These are phyloP conservation scores for Discostella stelligeroides DNA, from an alignment of 108 stramenopile genomes.

Conservation along the genomic window DNA sequence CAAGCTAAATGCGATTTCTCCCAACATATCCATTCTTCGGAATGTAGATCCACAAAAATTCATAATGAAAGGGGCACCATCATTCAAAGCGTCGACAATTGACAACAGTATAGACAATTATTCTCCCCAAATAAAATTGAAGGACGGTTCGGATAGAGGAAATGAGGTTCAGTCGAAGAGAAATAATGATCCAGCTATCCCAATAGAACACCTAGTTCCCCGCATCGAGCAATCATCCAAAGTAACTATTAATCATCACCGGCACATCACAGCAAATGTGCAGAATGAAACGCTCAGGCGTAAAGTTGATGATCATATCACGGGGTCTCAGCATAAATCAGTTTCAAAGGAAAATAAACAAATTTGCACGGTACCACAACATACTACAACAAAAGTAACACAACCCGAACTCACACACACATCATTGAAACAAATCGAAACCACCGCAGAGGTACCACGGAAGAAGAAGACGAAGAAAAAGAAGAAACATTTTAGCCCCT, in stretches of 20 bases:
- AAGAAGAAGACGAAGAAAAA: slow-evolving; percentile 35
- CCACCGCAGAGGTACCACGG: background rate
- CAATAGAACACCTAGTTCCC: too few species aligned
- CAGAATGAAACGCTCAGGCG: too few species aligned
- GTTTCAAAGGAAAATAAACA: background rate
- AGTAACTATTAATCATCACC: background rate
- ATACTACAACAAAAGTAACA: too few species aligned
- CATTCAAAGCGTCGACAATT: background rate
- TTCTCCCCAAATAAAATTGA: too few species aligned
- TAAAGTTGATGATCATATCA: too few species aligned
- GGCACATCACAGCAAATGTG: background rate
- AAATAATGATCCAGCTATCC: too few species aligned
- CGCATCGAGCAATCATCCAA: too few species aligned
- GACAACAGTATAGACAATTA: background rate
- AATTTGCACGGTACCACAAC: background rate
- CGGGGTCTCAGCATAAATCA: too few species aligned
- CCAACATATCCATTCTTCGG: slow-evolving; percentile 8
- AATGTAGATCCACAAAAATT: slow-evolving; percentile 5
- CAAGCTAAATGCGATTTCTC: background rate
- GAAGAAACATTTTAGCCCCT: slow-evolving; percentile 62
- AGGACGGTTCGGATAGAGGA: too few species aligned
- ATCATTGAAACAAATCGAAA: slow-evolving; percentile 3
- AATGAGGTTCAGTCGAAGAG: too few species aligned
- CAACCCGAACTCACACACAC: too few species aligned
- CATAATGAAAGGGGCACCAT: background rate